Conservation (phyloP, 352 stramenopile genomes). For the Thalassiosira mediterranea region DNA sequence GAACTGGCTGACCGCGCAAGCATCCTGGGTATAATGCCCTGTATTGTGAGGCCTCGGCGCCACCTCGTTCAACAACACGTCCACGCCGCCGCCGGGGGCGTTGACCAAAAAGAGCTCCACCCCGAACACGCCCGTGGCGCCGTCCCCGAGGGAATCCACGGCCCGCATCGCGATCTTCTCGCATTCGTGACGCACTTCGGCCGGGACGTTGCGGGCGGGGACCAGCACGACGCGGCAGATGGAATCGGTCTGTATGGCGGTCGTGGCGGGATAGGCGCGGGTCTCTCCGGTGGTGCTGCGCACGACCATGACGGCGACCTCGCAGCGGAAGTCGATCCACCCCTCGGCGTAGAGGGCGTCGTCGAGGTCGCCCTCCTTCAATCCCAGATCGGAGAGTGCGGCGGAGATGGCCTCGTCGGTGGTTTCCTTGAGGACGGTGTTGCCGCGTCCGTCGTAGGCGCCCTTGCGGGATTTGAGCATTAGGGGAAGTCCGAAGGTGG, state of each 20-base stretch:
- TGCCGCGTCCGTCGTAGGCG: slow-evolving; percentile 96
- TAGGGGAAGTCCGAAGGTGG: slow-evolving; percentile 91
- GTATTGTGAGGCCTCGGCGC: slow-evolving; percentile 97
- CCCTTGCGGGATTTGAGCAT: slow-evolving; percentile 97
- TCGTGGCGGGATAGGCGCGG: slow-evolving; percentile 93
- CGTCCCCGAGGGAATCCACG: slow-evolving; percentile 72
- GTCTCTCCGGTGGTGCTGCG: slow-evolving; percentile 76
- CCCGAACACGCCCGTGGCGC: slow-evolving; percentile 89
- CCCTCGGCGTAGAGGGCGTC: slow-evolving; percentile 92
- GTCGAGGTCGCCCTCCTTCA: slow-evolving; percentile 48
- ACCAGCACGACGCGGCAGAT: slow-evolving; percentile 96
- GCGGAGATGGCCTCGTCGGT: slow-evolving; percentile 83
- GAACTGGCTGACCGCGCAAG: slow-evolving; percentile 96
- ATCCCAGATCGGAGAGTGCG: slow-evolving; percentile 88
- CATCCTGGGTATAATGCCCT: slow-evolving; percentile 99
- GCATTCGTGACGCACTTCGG: slow-evolving; percentile 56
- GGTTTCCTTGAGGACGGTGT: slow-evolving; percentile 89
- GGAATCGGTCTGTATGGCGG: slow-evolving; percentile 95
- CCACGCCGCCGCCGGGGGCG: slow-evolving; percentile 59
- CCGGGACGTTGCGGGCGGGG: slow-evolving; percentile 84
- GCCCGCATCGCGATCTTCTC: slow-evolving; percentile 68
- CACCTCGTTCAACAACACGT: slow-evolving; percentile 96
- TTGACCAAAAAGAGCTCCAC: slow-evolving; percentile 96
- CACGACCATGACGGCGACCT: slow-evolving; percentile 97
- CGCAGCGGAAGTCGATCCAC: slow-evolving; percentile 95